phyloP scores from a whole-genome alignment of 2,329 filamentous ascomycete genomes.

The Pestalotiopsis sp. region DNA sequence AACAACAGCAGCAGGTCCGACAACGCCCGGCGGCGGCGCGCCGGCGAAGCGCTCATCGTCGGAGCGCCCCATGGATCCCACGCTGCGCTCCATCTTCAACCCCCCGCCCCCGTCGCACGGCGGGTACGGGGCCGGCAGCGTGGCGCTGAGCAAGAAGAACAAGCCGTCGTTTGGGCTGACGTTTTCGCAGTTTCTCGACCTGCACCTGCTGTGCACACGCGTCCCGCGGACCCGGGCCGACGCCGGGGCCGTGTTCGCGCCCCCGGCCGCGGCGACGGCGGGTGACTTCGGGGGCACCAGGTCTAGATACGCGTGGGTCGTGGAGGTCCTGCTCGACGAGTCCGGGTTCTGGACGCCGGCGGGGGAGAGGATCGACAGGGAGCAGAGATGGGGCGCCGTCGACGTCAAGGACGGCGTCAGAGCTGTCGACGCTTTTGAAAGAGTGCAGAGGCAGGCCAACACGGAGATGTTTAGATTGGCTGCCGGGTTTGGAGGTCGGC shows the following conservation, averaged over 20 bases:
- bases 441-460: constrained; percentile 13
- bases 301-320: constrained; percentile 39
- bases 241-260: constrained; percentile 35
- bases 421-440: constrained; percentile 41
- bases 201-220: constrained; percentile 54
- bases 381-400: constrained; percentile 57
- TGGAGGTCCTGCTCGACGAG: constrained; percentile 56
- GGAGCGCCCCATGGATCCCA: constrained; percentile 37
- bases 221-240: constrained; percentile 43
- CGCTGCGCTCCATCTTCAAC: constrained; percentile 53
- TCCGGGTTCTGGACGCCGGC: constrained; percentile 41
- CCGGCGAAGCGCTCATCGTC: constrained; percentile 9
- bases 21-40: not conserved
- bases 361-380: constrained; percentile 34
- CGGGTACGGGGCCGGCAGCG: not conserved
- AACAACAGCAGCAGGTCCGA: not conserved
- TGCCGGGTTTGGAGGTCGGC: constrained; percentile 36
- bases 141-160: constrained; percentile 29
- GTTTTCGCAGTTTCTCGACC: constrained; percentile 55
- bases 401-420: constrained; percentile 38
- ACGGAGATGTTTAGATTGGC: constrained; percentile 25
- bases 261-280: constrained; percentile 1
- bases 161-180: constrained; percentile 56
- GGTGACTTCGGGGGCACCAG: constrained; percentile 9
- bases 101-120: constrained; percentile 26